Percentiles rank a stretch among this genome's conserved stretches.
Conservation (phyloP, 192 early-diverging fungal species). For the Podila clonocystis region DNA sequence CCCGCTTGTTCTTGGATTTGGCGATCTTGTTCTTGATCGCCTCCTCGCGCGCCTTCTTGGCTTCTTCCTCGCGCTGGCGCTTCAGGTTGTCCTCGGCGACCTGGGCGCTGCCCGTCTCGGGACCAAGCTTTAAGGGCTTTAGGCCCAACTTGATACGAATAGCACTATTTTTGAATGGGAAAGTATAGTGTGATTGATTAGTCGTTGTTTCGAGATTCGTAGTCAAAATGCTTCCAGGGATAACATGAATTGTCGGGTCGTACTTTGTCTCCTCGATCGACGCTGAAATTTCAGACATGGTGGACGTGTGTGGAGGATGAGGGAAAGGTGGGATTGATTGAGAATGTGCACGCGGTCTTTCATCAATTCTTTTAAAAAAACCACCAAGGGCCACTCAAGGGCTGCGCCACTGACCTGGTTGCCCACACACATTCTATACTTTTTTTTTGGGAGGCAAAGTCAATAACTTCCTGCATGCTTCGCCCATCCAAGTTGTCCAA, state of each 20-base stretch:
- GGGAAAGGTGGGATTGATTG: not conserved
- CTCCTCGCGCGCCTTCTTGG: conserved; percentile 59
- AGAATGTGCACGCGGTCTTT: not conserved
- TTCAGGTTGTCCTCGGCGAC: conserved; percentile 69
- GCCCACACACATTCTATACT: no score
- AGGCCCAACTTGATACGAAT: conserved; percentile 64
- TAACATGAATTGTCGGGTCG: not conserved
- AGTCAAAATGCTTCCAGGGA: not conserved
- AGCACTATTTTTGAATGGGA: conserved; percentile 42
- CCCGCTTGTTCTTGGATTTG: conserved; percentile 62
- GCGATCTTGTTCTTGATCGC: conserved; percentile 63
- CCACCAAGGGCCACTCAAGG: no score
- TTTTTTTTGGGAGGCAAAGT: no score
- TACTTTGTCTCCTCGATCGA: conserved; percentile 14
- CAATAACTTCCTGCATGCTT: no score
- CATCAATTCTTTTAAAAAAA: not conserved
- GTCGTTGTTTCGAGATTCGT: not conserved
- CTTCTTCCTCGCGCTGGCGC: conserved; percentile 59
- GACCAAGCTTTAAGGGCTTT: conserved; percentile 52
- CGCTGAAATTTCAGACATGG: conserved; percentile 6
- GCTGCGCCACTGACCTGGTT: no score
- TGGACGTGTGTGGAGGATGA: not conserved
- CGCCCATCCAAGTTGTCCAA: no score
- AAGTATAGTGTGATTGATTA: not conserved
- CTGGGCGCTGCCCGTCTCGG: conserved; percentile 40